phyloP scores from a whole-genome alignment of 2,329 filamentous ascomycete genomes.

The Fusarium floridanum region DNA sequence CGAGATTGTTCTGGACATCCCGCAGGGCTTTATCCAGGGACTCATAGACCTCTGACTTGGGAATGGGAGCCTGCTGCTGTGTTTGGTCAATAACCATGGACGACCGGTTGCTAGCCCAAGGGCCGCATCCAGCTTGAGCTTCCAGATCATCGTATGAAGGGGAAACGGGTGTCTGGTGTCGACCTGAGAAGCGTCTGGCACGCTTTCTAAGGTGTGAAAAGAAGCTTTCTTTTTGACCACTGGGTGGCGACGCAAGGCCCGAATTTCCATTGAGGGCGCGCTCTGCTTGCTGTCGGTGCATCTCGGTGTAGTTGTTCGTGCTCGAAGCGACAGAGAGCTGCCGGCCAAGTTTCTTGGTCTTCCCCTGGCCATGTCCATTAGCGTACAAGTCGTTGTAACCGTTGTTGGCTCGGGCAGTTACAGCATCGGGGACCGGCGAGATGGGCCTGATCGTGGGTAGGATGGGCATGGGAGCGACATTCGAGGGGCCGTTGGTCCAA shows the following conservation, averaged over 20 bases:
- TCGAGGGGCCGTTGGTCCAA: conserved; percentile 87
- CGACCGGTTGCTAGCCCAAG: conserved; percentile 88
- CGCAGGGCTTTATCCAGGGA: conserved; percentile 70
- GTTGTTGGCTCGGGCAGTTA: conserved; percentile 87
- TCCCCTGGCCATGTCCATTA: conserved; percentile 66
- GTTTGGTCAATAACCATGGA: conserved; percentile 81
- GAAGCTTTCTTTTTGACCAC: conserved; percentile 92
- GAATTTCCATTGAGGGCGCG: conserved; percentile 86
- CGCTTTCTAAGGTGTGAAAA: conserved; percentile 97
- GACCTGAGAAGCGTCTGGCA: conserved; percentile 90
- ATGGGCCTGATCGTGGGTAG: conserved; percentile 94
- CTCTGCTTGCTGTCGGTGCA: conserved; percentile 92
- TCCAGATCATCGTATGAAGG: conserved; percentile 89
- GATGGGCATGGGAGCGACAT: conserved; percentile 92
- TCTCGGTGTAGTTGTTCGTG: conserved; percentile 91
- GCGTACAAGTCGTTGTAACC: conserved; percentile 64
- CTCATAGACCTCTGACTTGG: conserved; percentile 70
- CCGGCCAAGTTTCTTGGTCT: conserved; percentile 92
- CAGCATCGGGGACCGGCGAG: conserved; percentile 94
- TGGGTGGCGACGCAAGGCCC: conserved; percentile 80
- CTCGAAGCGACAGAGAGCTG: conserved; percentile 93
- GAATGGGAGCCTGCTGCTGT: conserved; percentile 61
- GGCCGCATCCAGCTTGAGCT: conserved; percentile 90
- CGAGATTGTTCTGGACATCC: conserved; percentile 65
- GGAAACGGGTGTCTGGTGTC: conserved; percentile 85